Conservation (phyloP, 768 basidiomycete genomes). For the Clathrus columnatus region DNA sequence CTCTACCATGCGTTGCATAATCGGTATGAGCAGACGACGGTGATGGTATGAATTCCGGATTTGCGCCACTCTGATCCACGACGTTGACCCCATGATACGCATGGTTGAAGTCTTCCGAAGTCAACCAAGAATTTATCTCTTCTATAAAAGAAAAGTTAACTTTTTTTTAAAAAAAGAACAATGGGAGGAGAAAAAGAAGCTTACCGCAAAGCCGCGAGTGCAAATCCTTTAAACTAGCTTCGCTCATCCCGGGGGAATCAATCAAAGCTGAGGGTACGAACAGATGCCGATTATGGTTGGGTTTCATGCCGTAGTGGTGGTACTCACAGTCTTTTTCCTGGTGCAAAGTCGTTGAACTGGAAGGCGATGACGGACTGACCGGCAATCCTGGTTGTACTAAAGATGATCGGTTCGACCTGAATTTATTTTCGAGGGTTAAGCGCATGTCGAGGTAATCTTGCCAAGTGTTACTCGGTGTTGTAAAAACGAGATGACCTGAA, state of each 20-base stretch:
- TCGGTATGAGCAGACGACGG: background rate
- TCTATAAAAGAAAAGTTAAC: background rate
- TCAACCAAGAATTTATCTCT: background rate
- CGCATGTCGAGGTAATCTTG: conserved; percentile 1
- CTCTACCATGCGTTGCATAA: background rate
- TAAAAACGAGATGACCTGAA: conserved; percentile 1
- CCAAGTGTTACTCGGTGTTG: background rate
- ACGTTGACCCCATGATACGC: background rate
- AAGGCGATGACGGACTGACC: background rate
- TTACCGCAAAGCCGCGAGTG: background rate
- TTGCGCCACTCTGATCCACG: background rate
- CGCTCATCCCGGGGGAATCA: background rate
- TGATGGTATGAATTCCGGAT: background rate
- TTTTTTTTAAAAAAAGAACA: background rate
- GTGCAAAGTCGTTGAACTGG: background rate
- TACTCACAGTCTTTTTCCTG: background rate
- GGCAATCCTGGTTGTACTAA: background rate
- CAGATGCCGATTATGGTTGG: background rate
- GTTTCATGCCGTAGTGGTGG: background rate
- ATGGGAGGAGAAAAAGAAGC: background rate
- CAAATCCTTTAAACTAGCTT: background rate
- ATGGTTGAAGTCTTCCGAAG: background rate
- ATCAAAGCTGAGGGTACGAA: background rate
- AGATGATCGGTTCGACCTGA: background rate
- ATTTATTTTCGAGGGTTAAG: background rate